phyloP scores from a whole-genome alignment of 2,329 filamentous ascomycete genomes.

The Amylocarpus encephaloides region DNA sequence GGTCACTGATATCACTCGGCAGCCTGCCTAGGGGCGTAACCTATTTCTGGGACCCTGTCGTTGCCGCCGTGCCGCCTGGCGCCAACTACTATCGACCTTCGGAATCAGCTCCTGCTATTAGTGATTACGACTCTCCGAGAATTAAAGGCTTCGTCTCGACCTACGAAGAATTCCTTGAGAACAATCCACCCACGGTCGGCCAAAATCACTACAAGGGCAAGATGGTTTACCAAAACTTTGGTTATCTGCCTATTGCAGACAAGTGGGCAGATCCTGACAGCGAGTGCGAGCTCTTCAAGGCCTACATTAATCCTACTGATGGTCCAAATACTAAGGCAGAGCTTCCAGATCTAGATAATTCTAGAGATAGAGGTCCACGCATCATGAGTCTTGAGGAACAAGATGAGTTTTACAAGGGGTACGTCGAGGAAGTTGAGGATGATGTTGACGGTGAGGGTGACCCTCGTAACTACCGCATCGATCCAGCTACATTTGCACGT shows the following conservation, averaged over 20 bases:
- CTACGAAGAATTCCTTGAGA: neutral
- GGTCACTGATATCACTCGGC: neutral
- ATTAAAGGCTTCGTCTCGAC: neutral
- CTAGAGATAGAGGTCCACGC: constrained; percentile 4
- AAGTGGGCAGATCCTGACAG: constrained; percentile 30
- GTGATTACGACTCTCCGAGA: neutral
- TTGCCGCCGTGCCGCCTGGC: neutral
- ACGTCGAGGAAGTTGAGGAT: constrained; percentile 33
- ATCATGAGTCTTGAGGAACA: constrained; percentile 18
- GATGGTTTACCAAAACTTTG: constrained; percentile 23
- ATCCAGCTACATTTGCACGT: constrained; percentile 39
- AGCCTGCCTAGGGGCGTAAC: constrained; percentile 9
- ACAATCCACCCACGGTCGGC: constrained; percentile 4
- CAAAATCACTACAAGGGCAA: constrained; percentile 22
- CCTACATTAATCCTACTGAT: constrained; percentile 9
- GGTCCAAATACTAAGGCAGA: neutral
- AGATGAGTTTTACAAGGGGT: constrained; percentile 19
- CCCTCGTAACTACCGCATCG: constrained; percentile 33
- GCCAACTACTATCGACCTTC: no score
- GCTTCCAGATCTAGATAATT: constrained; percentile 8
- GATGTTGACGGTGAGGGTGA: constrained; percentile 39
- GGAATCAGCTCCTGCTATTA: neutral
- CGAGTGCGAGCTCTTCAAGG: constrained; percentile 16
- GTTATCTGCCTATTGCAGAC: constrained; percentile 23
- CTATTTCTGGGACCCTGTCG: constrained; percentile 20